Base-by-base conservation (phyloP, 2,329 filamentous ascomycete species). In the Teratosphaeria destructans region DNA sequence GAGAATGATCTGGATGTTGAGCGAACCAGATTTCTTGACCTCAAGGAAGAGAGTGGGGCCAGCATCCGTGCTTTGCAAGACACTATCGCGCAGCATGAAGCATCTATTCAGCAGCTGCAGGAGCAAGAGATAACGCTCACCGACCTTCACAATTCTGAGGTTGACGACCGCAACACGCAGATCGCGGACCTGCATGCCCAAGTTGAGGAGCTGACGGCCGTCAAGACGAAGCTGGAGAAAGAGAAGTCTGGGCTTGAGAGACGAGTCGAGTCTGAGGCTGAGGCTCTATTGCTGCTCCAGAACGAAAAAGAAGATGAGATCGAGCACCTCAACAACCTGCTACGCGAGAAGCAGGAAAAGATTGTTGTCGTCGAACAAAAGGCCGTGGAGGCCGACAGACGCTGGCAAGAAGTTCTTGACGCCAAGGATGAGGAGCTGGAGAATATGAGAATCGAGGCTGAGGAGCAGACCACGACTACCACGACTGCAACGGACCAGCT, bases 321-420 rank as follows among this genome's bases (percentile, higher is more conserved):
- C 59, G 65, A 68, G 8, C 52, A 56, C 3, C 64, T 72, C 57
- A 66, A 70, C 57, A 58, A 60, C 12, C 62, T 59, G n/a, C 66
- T 74, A 58, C 57, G 57, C 23, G 70, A 70, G 58, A 72, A 72
- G 65, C 69, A 73, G 52, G 62, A 60, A 39, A 71, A 72, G 61
- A 72, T 73, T 27, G 59, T 67, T 12, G 58, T 65, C 35, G 66
- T 73, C 12, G 67, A 69, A 56, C 61, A 67, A 56, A 72, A 72
- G 56, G 69, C 70, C 10, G 54, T 62, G 11, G 64, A 70, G 47
- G 73, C 75, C 54, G 77, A 78, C 59, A 69, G 68, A 3, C 71
- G 73, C 29, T 73, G 77, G 63, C 73, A 72, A 59, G 74, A 76
- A 57, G 68, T 75, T 11, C 67, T 76, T 23, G 67, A 69, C 12